These are phyloP conservation scores for Sugiyamaella grinbergsii DNA, from an alignment of 1,139 yeast species.

Conservation along the genomic window DNA sequence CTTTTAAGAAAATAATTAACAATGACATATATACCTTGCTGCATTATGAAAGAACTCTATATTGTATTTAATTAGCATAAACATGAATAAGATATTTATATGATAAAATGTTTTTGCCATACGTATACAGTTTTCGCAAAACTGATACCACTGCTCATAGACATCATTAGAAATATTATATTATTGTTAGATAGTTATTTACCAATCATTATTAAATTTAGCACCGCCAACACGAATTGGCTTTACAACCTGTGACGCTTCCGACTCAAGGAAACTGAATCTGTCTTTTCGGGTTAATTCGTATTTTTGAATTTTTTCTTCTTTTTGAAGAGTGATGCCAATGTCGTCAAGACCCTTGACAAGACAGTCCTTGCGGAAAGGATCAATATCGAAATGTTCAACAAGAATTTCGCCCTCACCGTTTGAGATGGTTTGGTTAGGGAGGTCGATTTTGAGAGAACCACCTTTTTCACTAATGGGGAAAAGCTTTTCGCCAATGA, in stretches of 20 bases:
- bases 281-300: slow-evolving; percentile 74
- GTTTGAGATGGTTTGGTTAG: slow-evolving; percentile 77
- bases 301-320: slow-evolving; percentile 67
- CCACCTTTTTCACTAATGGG: slow-evolving; percentile 80
- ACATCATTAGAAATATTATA: not conserved
- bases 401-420: slow-evolving; percentile 72
- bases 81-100: too few relatives aligned
- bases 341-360: slow-evolving; percentile 95
- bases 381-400: slow-evolving; percentile 82
- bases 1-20: not conserved
- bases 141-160: too few relatives aligned
- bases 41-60: too few relatives aligned
- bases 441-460: slow-evolving; percentile 76
- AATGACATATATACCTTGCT: not conserved
- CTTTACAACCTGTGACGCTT: slow-evolving; percentile 20
- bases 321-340: slow-evolving; percentile 92
- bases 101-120: too few relatives aligned
- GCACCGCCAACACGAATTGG: slow-evolving; percentile 17
- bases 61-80: too few relatives aligned
- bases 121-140: too few relatives aligned
- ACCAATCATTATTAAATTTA: slow-evolving; percentile 22
- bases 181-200: not conserved
- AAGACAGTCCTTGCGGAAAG: slow-evolving; percentile 91
- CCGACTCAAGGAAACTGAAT: slow-evolving; percentile 79
- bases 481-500: slow-evolving; percentile 66